A percentile compares a stretch with the other conserved stretches of the same genome.
Evolutionary conservation across 129 eudicot species (phyloP).

Genomic region (Smallanthus sonchifolius): DNA sequence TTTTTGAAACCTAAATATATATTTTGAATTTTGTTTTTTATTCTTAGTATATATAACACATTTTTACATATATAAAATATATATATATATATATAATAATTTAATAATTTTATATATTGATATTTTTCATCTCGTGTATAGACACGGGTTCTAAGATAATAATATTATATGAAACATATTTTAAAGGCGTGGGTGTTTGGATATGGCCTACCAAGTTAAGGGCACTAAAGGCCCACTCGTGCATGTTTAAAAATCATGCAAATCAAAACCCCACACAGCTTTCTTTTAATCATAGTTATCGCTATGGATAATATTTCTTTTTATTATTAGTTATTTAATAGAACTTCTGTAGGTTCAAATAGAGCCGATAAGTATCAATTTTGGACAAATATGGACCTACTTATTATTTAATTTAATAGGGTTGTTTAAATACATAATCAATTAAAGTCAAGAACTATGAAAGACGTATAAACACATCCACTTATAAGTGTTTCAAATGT

Average conservation of each 20-base stretch:
- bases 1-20: too few relatives aligned
- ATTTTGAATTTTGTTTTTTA: too few relatives aligned
- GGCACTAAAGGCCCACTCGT: slow-evolving; percentile 14
- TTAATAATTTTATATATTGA: too few relatives aligned
- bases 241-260: slow-evolving; percentile 20
- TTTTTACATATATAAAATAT: too few relatives aligned
- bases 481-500: too few relatives aligned
- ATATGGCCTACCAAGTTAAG: neutral
- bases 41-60: too few relatives aligned
- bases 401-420: neutral
- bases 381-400: neutral
- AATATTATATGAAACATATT: neutral
- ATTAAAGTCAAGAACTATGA: too few relatives aligned
- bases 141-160: too few relatives aligned
- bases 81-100: too few relatives aligned
- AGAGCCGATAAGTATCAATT: neutral
- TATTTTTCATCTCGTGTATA: too few relatives aligned
- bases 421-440: too few relatives aligned
- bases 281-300: slow-evolving; percentile 18
- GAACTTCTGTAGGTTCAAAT: neutral
- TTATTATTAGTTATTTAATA: neutral
- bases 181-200: slow-evolving; percentile 12
- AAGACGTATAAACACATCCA: too few relatives aligned
- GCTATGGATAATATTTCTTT: neutral
- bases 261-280: slow-evolving; percentile 13